Evolutionary conservation across 2,329 filamentous ascomycete genomes (phyloP), one percentile per base, ranked within the genome.

Genomic region (Byssoonygena ceratinophila): DNA sequence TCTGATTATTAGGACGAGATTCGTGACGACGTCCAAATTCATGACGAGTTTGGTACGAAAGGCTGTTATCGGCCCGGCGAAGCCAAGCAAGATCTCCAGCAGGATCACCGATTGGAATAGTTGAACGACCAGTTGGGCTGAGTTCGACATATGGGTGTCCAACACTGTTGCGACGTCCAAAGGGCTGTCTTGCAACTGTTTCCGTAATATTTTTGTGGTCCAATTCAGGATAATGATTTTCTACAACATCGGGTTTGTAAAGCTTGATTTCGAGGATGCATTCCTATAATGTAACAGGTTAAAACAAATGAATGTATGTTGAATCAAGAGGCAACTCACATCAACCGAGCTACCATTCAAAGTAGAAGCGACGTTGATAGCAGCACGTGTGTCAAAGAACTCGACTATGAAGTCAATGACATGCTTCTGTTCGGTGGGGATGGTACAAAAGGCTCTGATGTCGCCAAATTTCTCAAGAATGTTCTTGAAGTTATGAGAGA

Each of bases 401-500:
- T 73, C 70, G 34, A 67, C 59, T 53, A 65, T 65, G 53, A 70
- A 70, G 29, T 68, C 63, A 27, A 63, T 61, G 37, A 65, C 57
- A 31, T 64, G 64, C 12, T 58, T 57, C 49, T 67, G 64, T 9
- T 58, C 57, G 25, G 56, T 60, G 14, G 60, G 60, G 9, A 66
- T 45, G 25, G 60, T 54, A 25, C 61, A 59, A 49, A 71, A 67
- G 1, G 63, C 59, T 55, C 67, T 69, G 52, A 73, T 56, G 36
- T 66, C 63, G 16, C 70, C 70, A 57, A 68, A 71, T 14, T 63
- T 66, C 46, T 60, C 61, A 16, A 66, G 60, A 40, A 69, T 61
- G 18, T 64, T 59, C 52, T 69, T 65, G 44, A 72, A 60, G 53
- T 82, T 75, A 45, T 72, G 66, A 55, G 80, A 83, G 16, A 70